A percentile compares a stretch with the other conserved stretches of the same genome.
Conservation (phyloP, 768 basidiomycete genomes). For the Amanita polypyramis region DNA sequence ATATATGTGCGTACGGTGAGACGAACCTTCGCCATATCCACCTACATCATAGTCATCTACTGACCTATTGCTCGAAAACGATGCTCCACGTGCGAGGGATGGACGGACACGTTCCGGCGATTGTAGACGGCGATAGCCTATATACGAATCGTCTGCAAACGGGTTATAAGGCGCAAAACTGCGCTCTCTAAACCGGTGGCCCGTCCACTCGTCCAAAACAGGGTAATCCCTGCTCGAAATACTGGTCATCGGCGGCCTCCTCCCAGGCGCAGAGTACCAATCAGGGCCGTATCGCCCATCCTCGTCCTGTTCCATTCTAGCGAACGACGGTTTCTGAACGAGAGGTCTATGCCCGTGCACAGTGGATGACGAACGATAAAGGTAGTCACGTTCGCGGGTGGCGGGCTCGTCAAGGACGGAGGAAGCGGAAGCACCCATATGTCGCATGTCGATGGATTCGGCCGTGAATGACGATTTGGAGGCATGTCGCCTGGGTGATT, state of each 20-base stretch:
- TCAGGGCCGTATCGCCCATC: neutral
- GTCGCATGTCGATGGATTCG: neutral
- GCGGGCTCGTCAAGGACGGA: neutral
- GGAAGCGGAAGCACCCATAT: too few relatives aligned
- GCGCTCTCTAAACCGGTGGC: neutral
- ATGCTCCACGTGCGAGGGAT: neutral
- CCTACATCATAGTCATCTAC: conserved; percentile 1
- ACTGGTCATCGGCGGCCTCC: neutral
- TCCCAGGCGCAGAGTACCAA: neutral
- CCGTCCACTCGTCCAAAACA: conserved; percentile 2
- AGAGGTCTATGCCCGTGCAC: conserved; percentile 1
- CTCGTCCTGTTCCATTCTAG: neutral
- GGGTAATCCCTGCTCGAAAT: conserved; percentile 3
- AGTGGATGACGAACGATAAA: neutral
- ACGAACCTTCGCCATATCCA: conserved; percentile 1
- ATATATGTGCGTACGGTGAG: neutral
- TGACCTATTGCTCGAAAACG: conserved; percentile 1
- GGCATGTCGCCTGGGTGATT: neutral
- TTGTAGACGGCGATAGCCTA: neutral
- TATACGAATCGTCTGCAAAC: conserved; percentile 2
- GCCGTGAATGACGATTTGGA: conserved; percentile 6
- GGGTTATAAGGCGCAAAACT: neutral
- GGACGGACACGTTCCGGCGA: conserved; percentile 1
- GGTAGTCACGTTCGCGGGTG: neutral
- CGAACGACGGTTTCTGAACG: neutral